phyloP scores from a whole-genome alignment of 129 eudicot genomes.

The Daucus carota region DH1_v3.0 NC_030381.2:4675501-4676000 shows the following conservation, averaged over 20 bases:
- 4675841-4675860: slow-evolving; percentile 68
- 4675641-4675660: slow-evolving; percentile 10
- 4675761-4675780: slow-evolving; percentile 84
- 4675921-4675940: slow-evolving; percentile 68
- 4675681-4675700: slow-evolving; percentile 92
- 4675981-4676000: too few species aligned
- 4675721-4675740: slow-evolving; percentile 81
- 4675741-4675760: slow-evolving; percentile 92
- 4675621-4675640: slow-evolving; percentile 4
- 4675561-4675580: slow-evolving; percentile 6
- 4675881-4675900: slow-evolving; percentile 65
- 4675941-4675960: neutral
- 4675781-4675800: slow-evolving; percentile 83
- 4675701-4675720: slow-evolving; percentile 78
- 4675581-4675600: slow-evolving; percentile 20
- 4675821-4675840: slow-evolving; percentile 74
- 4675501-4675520: slow-evolving; percentile 18
- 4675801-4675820: slow-evolving; percentile 76
- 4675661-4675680: slow-evolving; percentile 17
- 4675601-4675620: neutral
- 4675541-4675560: slow-evolving; percentile 26
- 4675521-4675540: slow-evolving; percentile 8
- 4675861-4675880: slow-evolving; percentile 81
- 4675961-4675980: neutral
- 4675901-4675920: slow-evolving; percentile 65